Evolutionary conservation across 106 monocot genomes (phyloP), one percentile per base, ranked within the genome.

Genomic region (Allium cepa): DNA sequence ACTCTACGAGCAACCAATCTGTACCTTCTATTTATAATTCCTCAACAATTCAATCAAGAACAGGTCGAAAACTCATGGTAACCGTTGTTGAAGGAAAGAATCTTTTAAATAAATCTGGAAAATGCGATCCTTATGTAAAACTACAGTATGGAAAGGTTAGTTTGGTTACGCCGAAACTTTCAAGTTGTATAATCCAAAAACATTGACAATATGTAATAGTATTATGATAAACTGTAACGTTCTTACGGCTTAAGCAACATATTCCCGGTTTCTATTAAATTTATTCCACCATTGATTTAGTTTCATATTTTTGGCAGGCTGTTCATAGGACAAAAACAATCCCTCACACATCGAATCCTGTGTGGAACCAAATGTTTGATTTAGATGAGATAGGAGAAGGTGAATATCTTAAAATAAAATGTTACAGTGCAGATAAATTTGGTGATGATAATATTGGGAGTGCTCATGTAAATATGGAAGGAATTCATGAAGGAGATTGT

Each of bases 61-160:
- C 92, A 55, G 97, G 92, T 64, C 79, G 92, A 75, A 97, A 82
- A 69, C 73, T 97, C 9, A 89, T 77, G 67, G 75, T 92, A 10
- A 81, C 80, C 28, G 79, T 97, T 1, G 73, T 85, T 6, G 97
- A 89, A 79, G 97, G 89, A 75, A 82, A 63, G 46, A 73, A 76
- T 57, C 78, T 97, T 27, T 51, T 8, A 52, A 52, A 83, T 17
- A 92, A 92, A 81, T 92, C 86, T 51, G 84, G 88, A 60, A 97
- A 80, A 62, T 92, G 79, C 53, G 88, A 92, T 66, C 79, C 91
- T 57, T 91, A 88, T 78, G 85, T 91, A 9, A 96, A 91, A 72
- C 71, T 95, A 50, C 79, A 90, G 9, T 95, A 91, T 67, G 94
- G 94, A 73, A 95, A 95, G 87, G 94, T 95, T 66, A 12, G 73